phyloP scores from a whole-genome alignment of 2,329 filamentous ascomycete species.

The Cordyceps militaris region DNA sequence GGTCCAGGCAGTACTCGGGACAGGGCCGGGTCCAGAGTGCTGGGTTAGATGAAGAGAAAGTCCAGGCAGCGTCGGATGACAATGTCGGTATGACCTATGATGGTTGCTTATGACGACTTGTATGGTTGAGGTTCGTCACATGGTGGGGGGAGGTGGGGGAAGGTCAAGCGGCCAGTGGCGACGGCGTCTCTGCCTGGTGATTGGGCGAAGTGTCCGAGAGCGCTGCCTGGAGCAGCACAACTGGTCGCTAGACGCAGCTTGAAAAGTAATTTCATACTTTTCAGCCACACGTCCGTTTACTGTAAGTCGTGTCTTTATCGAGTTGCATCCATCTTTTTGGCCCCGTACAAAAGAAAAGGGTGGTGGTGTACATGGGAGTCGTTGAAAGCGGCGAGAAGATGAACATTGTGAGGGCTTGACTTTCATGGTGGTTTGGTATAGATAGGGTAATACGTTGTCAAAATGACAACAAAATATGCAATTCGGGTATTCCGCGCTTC shows the following conservation, averaged over 20 bases:
- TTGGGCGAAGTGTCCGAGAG: not conserved
- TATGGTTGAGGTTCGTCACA: conserved; percentile 5
- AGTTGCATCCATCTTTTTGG: no score
- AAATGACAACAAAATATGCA: not conserved
- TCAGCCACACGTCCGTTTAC: no score
- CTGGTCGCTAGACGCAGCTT: not conserved
- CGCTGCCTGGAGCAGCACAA: not conserved
- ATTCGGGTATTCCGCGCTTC: conserved; percentile 2
- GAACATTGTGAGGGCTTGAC: no score
- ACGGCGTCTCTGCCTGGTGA: not conserved
- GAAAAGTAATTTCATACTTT: not conserved
- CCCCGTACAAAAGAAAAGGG: no score
- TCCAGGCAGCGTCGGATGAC: not conserved
- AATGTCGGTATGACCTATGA: conserved; percentile 1
- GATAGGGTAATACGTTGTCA: no score
- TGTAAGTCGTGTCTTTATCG: no score
- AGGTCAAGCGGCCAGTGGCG: not conserved
- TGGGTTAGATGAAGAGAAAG: not conserved
- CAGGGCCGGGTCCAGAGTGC: not conserved
- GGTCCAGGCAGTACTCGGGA: not conserved
- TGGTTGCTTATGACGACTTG: not conserved
- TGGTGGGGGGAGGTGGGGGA: conserved; percentile 6
- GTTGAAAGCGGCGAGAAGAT: no score
- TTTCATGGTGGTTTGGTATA: no score
- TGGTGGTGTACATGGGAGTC: no score